phyloP scores from a whole-genome alignment of 768 basidiomycete species.

The Pulveroboletus sp. region DNA sequence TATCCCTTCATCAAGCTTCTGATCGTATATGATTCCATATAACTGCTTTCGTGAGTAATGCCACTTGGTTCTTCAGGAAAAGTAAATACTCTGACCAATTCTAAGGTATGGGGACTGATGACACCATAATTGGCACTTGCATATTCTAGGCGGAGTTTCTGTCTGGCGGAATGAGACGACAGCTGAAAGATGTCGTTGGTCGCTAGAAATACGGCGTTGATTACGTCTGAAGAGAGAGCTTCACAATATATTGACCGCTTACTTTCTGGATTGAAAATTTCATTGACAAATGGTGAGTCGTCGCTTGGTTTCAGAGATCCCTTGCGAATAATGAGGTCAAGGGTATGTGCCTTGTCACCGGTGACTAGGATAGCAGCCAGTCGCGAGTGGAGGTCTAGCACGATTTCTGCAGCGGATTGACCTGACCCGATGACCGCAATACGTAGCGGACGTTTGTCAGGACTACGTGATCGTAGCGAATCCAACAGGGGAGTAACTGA shows the following conservation, averaged over 20 bases:
- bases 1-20: slow-evolving; percentile 43
- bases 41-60: slow-evolving; percentile 29
- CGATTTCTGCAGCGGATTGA: slow-evolving; percentile 46
- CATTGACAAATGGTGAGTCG: slow-evolving; percentile 50
- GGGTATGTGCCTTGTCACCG: slow-evolving; percentile 29
- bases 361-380: slow-evolving; percentile 30
- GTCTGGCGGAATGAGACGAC: slow-evolving; percentile 33
- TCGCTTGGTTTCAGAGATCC: slow-evolving; percentile 49
- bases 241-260: slow-evolving; percentile 11
- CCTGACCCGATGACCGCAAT: slow-evolving; percentile 46
- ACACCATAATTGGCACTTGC: slow-evolving; percentile 51
- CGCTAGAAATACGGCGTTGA: slow-evolving; percentile 23
- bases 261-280: slow-evolving; percentile 50
- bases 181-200: slow-evolving; percentile 39
- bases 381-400: slow-evolving; percentile 40
- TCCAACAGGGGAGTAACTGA: slow-evolving; percentile 36
- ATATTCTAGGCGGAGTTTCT: slow-evolving; percentile 39
- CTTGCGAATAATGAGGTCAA: slow-evolving; percentile 50
- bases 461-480: slow-evolving; percentile 15
- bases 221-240: not conserved
- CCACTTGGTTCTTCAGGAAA: not conserved
- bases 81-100: slow-evolving; percentile 28
- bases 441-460: slow-evolving; percentile 28
- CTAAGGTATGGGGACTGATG: slow-evolving; percentile 46
- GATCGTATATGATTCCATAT: slow-evolving; percentile 48